Conservation (phyloP, 2,329 filamentous ascomycete species). For the Pestalotiopsis sp. region DNA sequence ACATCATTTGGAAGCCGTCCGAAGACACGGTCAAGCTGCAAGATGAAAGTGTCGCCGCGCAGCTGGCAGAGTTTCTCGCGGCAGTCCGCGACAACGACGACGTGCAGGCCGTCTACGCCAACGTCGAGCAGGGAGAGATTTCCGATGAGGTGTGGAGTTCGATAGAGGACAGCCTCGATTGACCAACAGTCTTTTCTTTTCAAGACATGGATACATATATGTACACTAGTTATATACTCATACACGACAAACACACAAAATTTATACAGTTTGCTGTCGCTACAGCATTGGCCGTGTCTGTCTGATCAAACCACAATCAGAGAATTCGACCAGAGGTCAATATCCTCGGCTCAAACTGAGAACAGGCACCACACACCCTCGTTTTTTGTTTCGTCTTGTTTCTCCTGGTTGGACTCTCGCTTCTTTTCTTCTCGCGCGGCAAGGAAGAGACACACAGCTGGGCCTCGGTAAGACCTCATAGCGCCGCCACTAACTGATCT, state of each 20-base stretch:
- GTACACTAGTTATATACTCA: constrained; percentile 20
- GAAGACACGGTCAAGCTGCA: constrained; percentile 72
- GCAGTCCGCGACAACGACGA: constrained; percentile 68
- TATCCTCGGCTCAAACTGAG: neutral
- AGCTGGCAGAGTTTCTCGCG: constrained; percentile 63
- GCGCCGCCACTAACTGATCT: no score
- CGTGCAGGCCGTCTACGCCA: constrained; percentile 80
- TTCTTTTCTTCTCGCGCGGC: no score
- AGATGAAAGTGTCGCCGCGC: constrained; percentile 55
- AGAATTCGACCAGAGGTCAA: neutral
- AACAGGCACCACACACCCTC: no score
- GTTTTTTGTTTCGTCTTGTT: no score
- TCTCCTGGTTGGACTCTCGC: no score
- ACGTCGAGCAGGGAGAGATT: constrained; percentile 57
- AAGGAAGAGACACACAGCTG: no score
- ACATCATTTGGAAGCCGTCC: constrained; percentile 86
- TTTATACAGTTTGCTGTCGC: neutral
- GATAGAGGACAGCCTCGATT: constrained; percentile 55
- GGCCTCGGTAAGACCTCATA: no score
- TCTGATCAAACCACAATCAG: neutral
- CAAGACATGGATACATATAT: constrained; percentile 17
- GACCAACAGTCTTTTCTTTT: neutral
- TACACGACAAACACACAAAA: neutral
- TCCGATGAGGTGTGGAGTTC: constrained; percentile 57
- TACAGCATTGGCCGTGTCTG: neutral